phyloP scores from a whole-genome alignment of 2,329 filamentous ascomycete genomes.

The Penicillium brevicompactum region DNA sequence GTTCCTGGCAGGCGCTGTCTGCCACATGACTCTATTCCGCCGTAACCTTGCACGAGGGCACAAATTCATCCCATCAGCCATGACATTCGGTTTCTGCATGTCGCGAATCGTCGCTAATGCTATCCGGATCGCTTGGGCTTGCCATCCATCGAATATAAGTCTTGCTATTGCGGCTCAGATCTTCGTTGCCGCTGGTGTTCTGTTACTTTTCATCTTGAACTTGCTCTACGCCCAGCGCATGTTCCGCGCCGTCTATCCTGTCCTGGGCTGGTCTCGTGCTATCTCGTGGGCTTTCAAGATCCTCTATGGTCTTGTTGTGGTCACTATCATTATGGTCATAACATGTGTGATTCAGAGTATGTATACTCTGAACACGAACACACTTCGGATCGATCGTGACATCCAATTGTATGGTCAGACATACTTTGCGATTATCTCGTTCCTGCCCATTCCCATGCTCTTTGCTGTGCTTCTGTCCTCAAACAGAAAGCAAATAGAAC shows the following conservation, averaged over 20 bases:
- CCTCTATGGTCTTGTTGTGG: constrained; percentile 60
- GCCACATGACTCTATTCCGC: constrained; percentile 50
- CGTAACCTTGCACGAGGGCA: constrained; percentile 45
- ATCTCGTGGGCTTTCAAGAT: constrained; percentile 57
- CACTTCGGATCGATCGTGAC: constrained; percentile 57
- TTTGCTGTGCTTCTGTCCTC: constrained; percentile 51
- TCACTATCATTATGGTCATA: constrained; percentile 68
- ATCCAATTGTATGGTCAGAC: constrained; percentile 66
- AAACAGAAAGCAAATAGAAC: constrained; percentile 51
- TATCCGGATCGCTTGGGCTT: constrained; percentile 61
- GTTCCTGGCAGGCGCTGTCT: constrained; percentile 45
- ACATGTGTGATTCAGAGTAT: constrained; percentile 64
- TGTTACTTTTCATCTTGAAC: constrained; percentile 78
- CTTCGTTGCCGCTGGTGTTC: constrained; percentile 71
- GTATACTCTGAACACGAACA: constrained; percentile 62
- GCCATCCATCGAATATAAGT: constrained; percentile 42
- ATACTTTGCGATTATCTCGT: constrained; percentile 66
- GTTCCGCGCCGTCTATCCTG: constrained; percentile 70
- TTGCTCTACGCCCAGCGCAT: constrained; percentile 76
- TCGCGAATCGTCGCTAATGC: constrained; percentile 50
- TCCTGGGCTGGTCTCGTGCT: constrained; percentile 66
- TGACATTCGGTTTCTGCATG: constrained; percentile 54
- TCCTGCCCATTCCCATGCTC: constrained; percentile 65
- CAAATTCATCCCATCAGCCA: constrained; percentile 53
- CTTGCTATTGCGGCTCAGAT: constrained; percentile 64